Conservation (phyloP, 225 moss, liverwort and hornwort genomes). For the Pseudisothecium myosuroides region DNA sequence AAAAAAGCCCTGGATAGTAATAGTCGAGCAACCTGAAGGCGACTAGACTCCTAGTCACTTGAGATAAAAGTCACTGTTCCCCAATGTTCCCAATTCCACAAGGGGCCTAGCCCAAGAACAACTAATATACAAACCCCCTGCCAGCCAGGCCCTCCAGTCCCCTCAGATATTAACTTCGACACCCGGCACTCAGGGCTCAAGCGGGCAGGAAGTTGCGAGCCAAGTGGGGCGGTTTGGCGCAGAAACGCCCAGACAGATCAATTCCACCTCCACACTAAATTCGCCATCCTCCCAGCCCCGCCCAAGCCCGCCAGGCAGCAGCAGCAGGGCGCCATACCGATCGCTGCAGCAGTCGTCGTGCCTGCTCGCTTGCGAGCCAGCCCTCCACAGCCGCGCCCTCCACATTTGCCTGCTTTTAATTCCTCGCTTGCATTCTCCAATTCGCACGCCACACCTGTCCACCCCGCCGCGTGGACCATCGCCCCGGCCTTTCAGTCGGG, state of each 20-base stretch:
- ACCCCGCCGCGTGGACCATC: not conserved
- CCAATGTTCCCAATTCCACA: not conserved
- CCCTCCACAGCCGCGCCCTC: no score
- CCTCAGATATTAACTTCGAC: not conserved
- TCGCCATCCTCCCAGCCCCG: not conserved
- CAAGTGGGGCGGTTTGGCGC: not conserved
- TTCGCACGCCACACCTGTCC: slow-evolving; percentile 11
- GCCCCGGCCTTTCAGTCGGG: not conserved
- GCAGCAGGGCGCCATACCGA: not conserved
- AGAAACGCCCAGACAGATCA: not conserved
- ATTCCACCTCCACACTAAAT: not conserved
- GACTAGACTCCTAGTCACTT: not conserved
- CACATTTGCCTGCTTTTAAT: not conserved
- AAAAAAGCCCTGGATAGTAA: no score
- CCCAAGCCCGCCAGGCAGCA: not conserved
- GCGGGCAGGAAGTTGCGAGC: not conserved
- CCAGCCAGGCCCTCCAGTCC: not conserved
- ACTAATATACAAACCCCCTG: not conserved
- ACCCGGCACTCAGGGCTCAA: not conserved
- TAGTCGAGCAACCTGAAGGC: not conserved
- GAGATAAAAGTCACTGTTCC: not conserved
- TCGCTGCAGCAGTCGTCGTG: not conserved
- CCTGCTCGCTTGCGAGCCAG: not conserved
- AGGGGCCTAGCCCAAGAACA: not conserved
- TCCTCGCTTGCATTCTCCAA: not conserved